Base-by-base conservation (phyloP, 164 flowering plant species). In the Vitis vinifera region DNA sequence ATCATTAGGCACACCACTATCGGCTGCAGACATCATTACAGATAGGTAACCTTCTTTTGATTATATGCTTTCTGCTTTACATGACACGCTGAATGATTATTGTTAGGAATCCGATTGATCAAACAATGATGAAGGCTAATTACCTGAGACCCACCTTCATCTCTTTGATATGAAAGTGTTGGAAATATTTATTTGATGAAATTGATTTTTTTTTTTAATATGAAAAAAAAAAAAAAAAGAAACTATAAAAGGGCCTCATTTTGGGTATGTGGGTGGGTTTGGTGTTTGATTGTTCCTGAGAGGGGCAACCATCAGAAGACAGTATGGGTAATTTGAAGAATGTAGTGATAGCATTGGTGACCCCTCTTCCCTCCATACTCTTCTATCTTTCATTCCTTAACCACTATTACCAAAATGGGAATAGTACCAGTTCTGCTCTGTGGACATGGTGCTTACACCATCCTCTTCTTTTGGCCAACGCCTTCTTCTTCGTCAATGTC, bases 401-500 rank as follows among this genome's bases (percentile, higher is more conserved):
- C 58, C 70, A 79, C 31, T 65, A 61, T 56, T 19, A 53, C 2
- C 53, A 37, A 11, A 23, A 49, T 6, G 49, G 55, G 17, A 10
- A 7, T 50, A 50, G 44, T 63, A 61, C 23, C 76, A 55, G 74
- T 76, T 2, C 75, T 47, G 68, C 82, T 62, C 23, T 88, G n/a
- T 87, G 86, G 87, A 49, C 65, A n/a, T 94, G 98, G 97, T 91
- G 97, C 76, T 74, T 77, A 52, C 53, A 78, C 71, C 99, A 92
- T 76, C 99, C 99, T 47, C 62, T 92, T 57, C 78, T 89, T 10
- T 69, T 92, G 4, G 95, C 93, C 73, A 87, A 91, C 68, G 68
- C 72, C 56, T 78, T 94, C 65, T 94, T 94, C 88, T 90, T 91
- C 89, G 29, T 92, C 83, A 94, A 94, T 61, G 90, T 94, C 75